Evolutionary conservation across 768 basidiomycete genomes (phyloP).

Genomic region (Mrakia gelida): DNA sequence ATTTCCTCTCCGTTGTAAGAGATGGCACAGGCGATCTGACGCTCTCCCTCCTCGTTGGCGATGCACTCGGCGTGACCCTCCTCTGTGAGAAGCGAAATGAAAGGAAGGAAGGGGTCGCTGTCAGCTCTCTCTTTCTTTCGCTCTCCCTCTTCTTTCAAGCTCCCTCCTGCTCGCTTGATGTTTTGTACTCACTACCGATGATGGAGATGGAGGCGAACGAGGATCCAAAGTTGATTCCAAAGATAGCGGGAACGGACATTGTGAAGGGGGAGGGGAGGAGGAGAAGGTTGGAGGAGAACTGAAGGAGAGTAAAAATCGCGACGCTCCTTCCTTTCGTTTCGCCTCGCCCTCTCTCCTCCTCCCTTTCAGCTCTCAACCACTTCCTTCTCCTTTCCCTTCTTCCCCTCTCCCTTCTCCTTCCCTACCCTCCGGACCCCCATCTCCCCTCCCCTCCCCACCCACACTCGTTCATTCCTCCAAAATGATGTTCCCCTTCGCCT

Average conservation of each 20-base stretch:
- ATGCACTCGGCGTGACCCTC: slow-evolving; percentile 91
- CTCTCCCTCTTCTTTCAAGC: no score
- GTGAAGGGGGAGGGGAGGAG: neutral
- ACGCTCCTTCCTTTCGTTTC: neutral
- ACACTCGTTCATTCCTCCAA: neutral
- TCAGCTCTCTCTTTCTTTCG: neutral
- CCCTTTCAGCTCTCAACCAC: neutral
- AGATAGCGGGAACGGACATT: slow-evolving; percentile 33
- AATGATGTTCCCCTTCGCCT: neutral
- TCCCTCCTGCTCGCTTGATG: neutral
- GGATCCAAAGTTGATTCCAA: slow-evolving; percentile 96
- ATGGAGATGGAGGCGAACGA: slow-evolving; percentile 92
- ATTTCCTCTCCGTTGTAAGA: slow-evolving; percentile 87
- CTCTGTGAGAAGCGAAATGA: slow-evolving; percentile 46
- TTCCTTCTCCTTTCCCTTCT: neutral
- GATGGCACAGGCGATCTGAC: slow-evolving; percentile 92
- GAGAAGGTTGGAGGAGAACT: neutral
- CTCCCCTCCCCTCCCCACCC: neutral
- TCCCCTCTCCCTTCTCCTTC: neutral
- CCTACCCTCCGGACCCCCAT: neutral
- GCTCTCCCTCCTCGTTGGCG: slow-evolving; percentile 96
- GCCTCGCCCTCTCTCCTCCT: neutral
- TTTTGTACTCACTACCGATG: slow-evolving; percentile 56
- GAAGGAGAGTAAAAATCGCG: neutral
- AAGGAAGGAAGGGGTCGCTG: neutral